phyloP scores from a whole-genome alignment of 192 early-diverging fungal species.

The Coemansia sp. region DNA sequence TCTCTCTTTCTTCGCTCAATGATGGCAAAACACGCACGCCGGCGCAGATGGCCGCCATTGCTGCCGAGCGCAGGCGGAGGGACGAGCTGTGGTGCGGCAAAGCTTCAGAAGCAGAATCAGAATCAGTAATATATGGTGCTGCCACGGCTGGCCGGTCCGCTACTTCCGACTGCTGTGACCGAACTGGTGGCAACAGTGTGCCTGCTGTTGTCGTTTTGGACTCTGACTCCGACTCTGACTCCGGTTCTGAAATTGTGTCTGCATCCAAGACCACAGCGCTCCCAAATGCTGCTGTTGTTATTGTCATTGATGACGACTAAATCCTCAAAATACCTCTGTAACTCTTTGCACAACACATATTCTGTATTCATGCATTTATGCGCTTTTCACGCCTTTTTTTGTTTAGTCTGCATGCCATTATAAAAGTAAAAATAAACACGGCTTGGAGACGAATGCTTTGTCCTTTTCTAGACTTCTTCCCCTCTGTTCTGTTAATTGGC shows the following conservation, averaged over 20 bases:
- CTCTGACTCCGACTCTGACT: constrained; percentile 29
- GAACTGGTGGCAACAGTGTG: not conserved
- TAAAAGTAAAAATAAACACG: not conserved
- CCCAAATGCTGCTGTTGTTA: not conserved
- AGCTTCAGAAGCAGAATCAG: not conserved
- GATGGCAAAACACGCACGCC: constrained; percentile 8
- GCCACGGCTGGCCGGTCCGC: not conserved
- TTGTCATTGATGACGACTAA: not conserved
- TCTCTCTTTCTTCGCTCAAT: no score
- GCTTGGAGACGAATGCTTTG: not conserved
- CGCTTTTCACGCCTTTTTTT: not conserved
- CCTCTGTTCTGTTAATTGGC: no score
- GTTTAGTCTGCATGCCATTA: not conserved
- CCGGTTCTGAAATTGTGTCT: not conserved
- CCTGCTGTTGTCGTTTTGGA: constrained; percentile 20
- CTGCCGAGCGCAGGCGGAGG: constrained; percentile 31
- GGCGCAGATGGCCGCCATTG: constrained; percentile 43
- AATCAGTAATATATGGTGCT: constrained; percentile 1
- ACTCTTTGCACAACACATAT: not conserved
- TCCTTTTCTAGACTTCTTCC: no score
- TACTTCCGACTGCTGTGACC: not conserved
- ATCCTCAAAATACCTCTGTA: not conserved
- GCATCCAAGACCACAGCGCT: not conserved
- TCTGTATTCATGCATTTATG: not conserved
- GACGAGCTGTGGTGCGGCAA: constrained; percentile 50